These are phyloP conservation scores for Puccinia triticina DNA, from an alignment of 1,284 basidiomycete genomes.

Conservation along the genomic window DNA sequence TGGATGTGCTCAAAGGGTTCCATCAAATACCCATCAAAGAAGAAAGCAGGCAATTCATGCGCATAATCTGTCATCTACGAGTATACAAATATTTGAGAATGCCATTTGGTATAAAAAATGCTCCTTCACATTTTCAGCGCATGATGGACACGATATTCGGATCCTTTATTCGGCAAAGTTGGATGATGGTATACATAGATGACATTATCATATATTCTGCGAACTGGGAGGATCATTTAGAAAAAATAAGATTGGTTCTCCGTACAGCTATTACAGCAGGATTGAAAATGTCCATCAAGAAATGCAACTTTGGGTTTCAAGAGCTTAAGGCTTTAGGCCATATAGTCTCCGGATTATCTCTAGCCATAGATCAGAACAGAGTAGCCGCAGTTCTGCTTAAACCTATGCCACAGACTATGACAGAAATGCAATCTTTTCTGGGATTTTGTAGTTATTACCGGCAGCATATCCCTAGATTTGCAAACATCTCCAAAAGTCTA, in stretches of 20 bases:
- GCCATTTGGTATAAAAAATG: conserved; percentile 22
- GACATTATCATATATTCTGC: too few species aligned
- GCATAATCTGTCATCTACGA: neutral
- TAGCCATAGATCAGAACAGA: conserved; percentile 63
- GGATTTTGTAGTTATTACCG: too few species aligned
- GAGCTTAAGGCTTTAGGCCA: neutral
- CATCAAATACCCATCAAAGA: neutral
- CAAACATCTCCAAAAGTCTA: neutral
- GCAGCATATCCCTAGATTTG: too few species aligned
- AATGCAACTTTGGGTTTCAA: conserved; percentile 29
- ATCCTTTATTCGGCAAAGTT: too few species aligned
- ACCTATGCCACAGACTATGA: too few species aligned
- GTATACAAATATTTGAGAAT: neutral
- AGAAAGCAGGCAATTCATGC: neutral
- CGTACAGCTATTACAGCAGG: too few species aligned
- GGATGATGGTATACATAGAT: too few species aligned
- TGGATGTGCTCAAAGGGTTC: conserved; percentile 23
- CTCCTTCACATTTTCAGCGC: neutral
- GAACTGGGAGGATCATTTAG: too few species aligned
- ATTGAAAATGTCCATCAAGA: neutral
- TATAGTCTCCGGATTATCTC: conserved; percentile 56
- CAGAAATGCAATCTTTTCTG: too few species aligned
- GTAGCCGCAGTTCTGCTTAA: conserved; percentile 53
- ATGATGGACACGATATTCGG: too few species aligned
- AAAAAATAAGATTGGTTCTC: too few species aligned